phyloP scores from a whole-genome alignment of 495 filamentous ascomycete genomes.

The Hypomontagnella submonticulosa region DNA sequence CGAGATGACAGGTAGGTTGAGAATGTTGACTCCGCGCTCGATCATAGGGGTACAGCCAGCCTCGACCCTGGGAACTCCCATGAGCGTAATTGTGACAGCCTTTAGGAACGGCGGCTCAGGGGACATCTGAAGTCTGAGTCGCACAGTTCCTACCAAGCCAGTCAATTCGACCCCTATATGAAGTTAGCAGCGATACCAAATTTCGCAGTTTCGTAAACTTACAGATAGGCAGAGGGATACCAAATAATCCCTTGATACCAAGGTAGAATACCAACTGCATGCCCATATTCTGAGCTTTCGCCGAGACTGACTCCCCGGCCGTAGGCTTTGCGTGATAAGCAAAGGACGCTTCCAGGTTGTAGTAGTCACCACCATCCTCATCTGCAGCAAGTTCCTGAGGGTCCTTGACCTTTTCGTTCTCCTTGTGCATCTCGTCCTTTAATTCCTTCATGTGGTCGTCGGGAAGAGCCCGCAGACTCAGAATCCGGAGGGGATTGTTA shows the following conservation, averaged over 20 bases:
- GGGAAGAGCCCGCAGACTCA: constrained; percentile 89
- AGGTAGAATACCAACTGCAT: constrained; percentile 94
- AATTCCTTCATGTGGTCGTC: constrained; percentile 81
- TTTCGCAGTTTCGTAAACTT: constrained; percentile 2
- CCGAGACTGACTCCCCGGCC: constrained; percentile 67
- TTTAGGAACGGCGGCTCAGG: constrained; percentile 93
- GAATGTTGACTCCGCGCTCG: constrained; percentile 85
- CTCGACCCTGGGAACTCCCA: constrained; percentile 88
- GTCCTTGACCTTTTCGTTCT: constrained; percentile 83
- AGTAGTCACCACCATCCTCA: constrained; percentile 91
- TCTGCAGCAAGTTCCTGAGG: constrained; percentile 88
- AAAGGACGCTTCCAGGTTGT: constrained; percentile 93
- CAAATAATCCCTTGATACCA: constrained; percentile 85
- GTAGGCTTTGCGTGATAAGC: constrained; percentile 90
- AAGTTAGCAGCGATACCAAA: constrained; percentile 13
- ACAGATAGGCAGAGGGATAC: constrained; percentile 88
- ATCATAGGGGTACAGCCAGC: constrained; percentile 95
- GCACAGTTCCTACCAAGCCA: constrained; percentile 85
- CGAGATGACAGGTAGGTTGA: constrained; percentile 92
- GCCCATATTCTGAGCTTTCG: constrained; percentile 93
- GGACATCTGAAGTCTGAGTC: constrained; percentile 83
- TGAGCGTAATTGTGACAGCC: constrained; percentile 89
- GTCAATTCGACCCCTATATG: constrained; percentile 76
- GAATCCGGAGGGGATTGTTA: constrained; percentile 85
- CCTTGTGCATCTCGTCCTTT: constrained; percentile 79